Evolutionary conservation across 805 yeast species (phyloP).

Genomic region (Torulaspora franciscae): DNA sequence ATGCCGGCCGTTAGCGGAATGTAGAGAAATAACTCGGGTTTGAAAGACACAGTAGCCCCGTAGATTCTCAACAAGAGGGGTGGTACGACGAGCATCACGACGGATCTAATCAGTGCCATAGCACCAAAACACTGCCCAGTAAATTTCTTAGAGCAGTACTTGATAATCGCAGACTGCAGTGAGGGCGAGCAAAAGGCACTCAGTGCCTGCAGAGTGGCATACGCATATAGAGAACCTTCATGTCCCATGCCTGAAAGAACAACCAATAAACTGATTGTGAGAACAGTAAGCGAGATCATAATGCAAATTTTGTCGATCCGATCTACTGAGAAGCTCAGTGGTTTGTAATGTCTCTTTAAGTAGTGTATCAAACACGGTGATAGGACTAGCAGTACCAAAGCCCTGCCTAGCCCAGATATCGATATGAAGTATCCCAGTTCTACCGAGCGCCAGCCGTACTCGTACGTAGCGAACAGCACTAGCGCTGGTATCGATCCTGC

Average conservation of each 20-base stretch:
- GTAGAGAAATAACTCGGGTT: constrained; percentile 39
- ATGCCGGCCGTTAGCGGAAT: constrained; percentile 23
- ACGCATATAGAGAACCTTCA: constrained; percentile 26
- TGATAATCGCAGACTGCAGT: constrained; percentile 53
- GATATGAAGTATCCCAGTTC: constrained; percentile 56
- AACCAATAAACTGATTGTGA: constrained; percentile 38
- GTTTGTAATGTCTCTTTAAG: constrained; percentile 36
- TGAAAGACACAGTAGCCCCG: constrained; percentile 38
- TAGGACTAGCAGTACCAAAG: constrained; percentile 44
- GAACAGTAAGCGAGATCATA: constrained; percentile 34
- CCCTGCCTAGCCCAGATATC: constrained; percentile 45
- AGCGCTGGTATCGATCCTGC: constrained; percentile 41
- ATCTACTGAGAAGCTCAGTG: constrained; percentile 46
- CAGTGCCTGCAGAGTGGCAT: constrained; percentile 41
- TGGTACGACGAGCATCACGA: constrained; percentile 47
- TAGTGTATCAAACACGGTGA: constrained; percentile 46
- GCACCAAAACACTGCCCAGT: constrained; percentile 75
- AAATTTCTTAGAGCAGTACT: constrained; percentile 53
- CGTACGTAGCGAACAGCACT: constrained; percentile 49
- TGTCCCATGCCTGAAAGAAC: constrained; percentile 8
- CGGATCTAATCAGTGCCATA: constrained; percentile 52
- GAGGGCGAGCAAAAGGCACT: constrained; percentile 54
- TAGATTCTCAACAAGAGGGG: constrained; percentile 46
- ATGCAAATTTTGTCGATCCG: constrained; percentile 43
- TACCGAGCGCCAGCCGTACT: constrained; percentile 50